Evolutionary conservation across 768 basidiomycete genomes (phyloP), one percentile per base, ranked within the genome.

Genomic region (Symmetrospora coprosmae): DNA sequence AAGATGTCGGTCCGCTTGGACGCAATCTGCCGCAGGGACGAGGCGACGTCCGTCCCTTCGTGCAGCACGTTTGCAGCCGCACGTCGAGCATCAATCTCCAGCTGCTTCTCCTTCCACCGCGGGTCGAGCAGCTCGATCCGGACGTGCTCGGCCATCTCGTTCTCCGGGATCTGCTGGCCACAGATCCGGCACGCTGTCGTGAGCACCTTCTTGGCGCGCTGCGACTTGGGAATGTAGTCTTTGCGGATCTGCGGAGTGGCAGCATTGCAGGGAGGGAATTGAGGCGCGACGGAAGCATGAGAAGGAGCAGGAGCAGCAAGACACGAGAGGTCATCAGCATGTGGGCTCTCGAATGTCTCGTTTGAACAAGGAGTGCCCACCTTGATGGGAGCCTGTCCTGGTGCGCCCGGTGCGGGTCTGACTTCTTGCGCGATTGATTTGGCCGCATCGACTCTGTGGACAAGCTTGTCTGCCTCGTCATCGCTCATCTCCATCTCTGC

Each of bases 71-170:
- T 69, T 19, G 74, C 68, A 53, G 75, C 74, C 4, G 86, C 85
- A 70, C 88, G 87, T 71, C 91, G 85, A 33, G 84, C 80, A 71
- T 99, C 94, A 67, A 91, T 74, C 11, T 75, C 79, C 68, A 89
- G 85, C 65, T 92, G 85, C 71, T 92, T 88, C 64, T 90, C 88
- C 73, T 96, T 96, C 91, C 92, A 99, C 72, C 84, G 82, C 39
- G 94, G 94, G 74, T 99, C 94, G 66, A 99, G 80, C 63, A 96
- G 73, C 71, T 99, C 94, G 70, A 97, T 97, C 67, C 94, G 87
- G 82, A 96, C 90, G 72, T 97, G 94, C 71, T 97, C 91, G 66
- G 92, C 82, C 43, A 97, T 76, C 71, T 97, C 92, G 74, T 94
- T 86, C 68, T 91, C 84, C 27, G 94, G 84, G 35, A 99, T 86